A percentile compares a stretch with the other conserved stretches of the same genome.
These are phyloP conservation scores for Sanguinoderma infundibulare DNA, from an alignment of 1,284 basidiomycete genomes.

Conservation along the genomic window DNA sequence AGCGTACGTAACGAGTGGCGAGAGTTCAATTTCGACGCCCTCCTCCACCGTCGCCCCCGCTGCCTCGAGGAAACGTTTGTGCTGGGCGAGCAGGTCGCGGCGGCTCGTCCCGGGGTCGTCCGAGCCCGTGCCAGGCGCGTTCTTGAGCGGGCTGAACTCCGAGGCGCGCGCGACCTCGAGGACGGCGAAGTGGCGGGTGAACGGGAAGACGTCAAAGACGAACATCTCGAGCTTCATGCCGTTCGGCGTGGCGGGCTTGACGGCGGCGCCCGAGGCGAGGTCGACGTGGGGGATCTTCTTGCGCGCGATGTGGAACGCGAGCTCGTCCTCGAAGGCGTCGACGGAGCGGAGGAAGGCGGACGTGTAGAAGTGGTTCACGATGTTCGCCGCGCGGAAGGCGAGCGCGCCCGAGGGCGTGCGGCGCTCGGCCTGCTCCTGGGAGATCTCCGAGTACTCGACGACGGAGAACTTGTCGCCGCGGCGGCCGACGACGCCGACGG, in stretches of 20 bases:
- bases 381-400: slow-evolving; percentile 94
- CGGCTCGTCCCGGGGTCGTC: slow-evolving; percentile 93
- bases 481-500: slow-evolving; percentile 93
- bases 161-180: slow-evolving; percentile 89
- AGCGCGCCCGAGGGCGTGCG: slow-evolving; percentile 78
- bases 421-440: slow-evolving; percentile 82
- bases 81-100: slow-evolving; percentile 90
- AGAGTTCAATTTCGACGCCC: slow-evolving; percentile 87
- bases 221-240: slow-evolving; percentile 99
- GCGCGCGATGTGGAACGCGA: slow-evolving; percentile 97
- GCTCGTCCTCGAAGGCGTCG: slow-evolving; percentile 84
- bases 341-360: slow-evolving; percentile 83
- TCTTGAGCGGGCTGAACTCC: slow-evolving; percentile 98
- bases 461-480: slow-evolving; percentile 87
- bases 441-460: slow-evolving; percentile 98
- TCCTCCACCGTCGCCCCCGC: slow-evolving; percentile 79
- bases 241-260: slow-evolving; percentile 91
- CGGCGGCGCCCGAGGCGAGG: slow-evolving; percentile 58
- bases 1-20: slow-evolving; percentile 87
- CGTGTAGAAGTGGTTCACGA: slow-evolving; percentile 99
- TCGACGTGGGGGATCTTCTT: slow-evolving; percentile 96
- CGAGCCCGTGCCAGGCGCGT: slow-evolving; percentile 93
- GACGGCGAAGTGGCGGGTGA: slow-evolving; percentile 83
- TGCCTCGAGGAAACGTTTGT: slow-evolving; percentile 80
- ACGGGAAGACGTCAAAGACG: slow-evolving; percentile 99